These are phyloP conservation scores for Talaromyces funiculosus DNA, from an alignment of 2,329 filamentous ascomycete genomes.

Conservation along the genomic window DNA sequence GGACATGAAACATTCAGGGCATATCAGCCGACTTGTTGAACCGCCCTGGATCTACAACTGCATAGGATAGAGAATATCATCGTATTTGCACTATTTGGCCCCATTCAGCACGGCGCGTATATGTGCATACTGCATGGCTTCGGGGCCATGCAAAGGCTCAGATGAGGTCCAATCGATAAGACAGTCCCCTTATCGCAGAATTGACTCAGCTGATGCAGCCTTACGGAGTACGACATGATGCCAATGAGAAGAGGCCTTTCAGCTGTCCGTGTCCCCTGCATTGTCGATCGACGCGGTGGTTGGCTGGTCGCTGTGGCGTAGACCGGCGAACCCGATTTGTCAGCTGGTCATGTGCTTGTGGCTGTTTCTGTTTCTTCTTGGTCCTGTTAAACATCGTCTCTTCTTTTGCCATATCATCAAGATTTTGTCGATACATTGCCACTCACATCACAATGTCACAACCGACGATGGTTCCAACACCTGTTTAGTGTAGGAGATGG, in stretches of 20 bases:
- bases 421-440: not conserved
- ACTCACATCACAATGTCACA: not conserved
- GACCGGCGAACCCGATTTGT: slow-evolving; percentile 1
- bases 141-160: not conserved
- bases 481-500: not conserved
- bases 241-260: not conserved
- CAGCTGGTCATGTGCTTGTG: slow-evolving; percentile 4
- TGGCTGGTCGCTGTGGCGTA: not conserved
- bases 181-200: not conserved
- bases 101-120: slow-evolving; percentile 1
- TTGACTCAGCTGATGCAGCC: slow-evolving; percentile 13
- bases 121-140: not conserved
- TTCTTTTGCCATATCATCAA: not conserved
- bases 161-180: not conserved
- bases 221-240: not conserved
- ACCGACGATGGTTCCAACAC: not conserved
- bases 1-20: not conserved
- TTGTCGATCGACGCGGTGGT: not conserved
- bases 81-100: not conserved
- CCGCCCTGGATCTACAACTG: not conserved
- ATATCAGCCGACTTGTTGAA: not conserved
- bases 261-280: slow-evolving; percentile 2
- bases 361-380: not conserved
- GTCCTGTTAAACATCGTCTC: not conserved
- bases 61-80: no score